These are phyloP conservation scores for Xylariaceae sp. DNA, from an alignment of 2,329 filamentous ascomycete genomes.

Conservation along the genomic window DNA sequence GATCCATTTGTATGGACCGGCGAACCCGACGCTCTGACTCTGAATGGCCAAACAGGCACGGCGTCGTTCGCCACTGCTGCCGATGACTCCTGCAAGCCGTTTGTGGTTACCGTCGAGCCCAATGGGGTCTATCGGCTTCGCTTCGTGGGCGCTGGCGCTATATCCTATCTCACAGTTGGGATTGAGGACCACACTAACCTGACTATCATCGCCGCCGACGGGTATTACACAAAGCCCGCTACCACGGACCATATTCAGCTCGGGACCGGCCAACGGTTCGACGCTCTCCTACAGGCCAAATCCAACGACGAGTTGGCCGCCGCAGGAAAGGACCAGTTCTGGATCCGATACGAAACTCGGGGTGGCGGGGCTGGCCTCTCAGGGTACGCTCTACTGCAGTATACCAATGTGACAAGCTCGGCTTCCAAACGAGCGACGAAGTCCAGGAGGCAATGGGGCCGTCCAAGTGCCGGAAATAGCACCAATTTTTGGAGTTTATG, in stretches of 20 bases:
- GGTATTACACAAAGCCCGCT: conserved; percentile 42
- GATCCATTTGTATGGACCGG: conserved; percentile 50
- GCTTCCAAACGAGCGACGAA: not conserved
- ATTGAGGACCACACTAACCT: conserved; percentile 50
- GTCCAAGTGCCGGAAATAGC: not conserved
- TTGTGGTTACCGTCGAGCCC: conserved; percentile 51
- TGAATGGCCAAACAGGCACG: conserved; percentile 48
- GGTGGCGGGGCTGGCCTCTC: conserved; percentile 37
- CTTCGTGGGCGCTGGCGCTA: conserved; percentile 48
- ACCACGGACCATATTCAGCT: conserved; percentile 45
- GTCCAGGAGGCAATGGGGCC: not conserved
- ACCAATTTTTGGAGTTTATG: too few species aligned
- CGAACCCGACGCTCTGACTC: conserved; percentile 47
- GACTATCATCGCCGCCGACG: conserved; percentile 54
- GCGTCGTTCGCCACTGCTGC: conserved; percentile 26
- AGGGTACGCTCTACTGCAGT: conserved; percentile 43
- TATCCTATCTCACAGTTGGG: conserved; percentile 45
- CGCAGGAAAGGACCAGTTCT: conserved; percentile 29
- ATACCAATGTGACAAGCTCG: conserved; percentile 12
- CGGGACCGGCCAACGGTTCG: conserved; percentile 53
- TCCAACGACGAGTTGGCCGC: conserved; percentile 32
- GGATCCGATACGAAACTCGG: conserved; percentile 41
- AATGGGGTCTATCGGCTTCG: conserved; percentile 54
- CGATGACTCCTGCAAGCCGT: conserved; percentile 33
- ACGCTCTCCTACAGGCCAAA: conserved; percentile 48